Base-by-base conservation (phyloP, 1,284 basidiomycete species). In the Schizophyllum commune region DNA sequence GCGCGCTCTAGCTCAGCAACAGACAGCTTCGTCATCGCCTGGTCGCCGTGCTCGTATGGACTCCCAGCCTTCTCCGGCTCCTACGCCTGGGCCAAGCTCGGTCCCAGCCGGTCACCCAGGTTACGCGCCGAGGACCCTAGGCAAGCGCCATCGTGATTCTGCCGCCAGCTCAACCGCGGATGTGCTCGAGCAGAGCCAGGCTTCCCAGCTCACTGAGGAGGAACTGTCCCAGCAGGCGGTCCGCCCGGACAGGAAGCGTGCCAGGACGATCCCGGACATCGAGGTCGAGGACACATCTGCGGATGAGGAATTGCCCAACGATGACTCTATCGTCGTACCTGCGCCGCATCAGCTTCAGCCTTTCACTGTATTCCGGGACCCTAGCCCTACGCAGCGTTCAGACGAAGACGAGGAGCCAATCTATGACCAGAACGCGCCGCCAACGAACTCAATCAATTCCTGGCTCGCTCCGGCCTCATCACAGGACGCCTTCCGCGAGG, bases 101-200 rank as follows among this genome's bases (percentile, higher is more conserved):
- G 8, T 47, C 39, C 39, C 39, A 13, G 9, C 39, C 39, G 39
- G 17, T 17, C 73, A 75, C 59, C 78, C 80, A 51, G 78, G 74
- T 6, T 69, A 76, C 59, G 72, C 78, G 5, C 73, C 77, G 47
- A 77, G 72, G 27, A 73, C 77, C 27, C 74, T 86, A 21, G 87
- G 88, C 11, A 90, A 89, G 69, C 82, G 84, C 33, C 79, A 75
- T 58, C 78, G 86, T 62, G 82, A 83, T 63, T 74, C 81, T 1
- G 70, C 74, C 15, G 72, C 75, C 17, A 79, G 77, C 65, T 71
- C 74, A 60, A 67, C 75, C 34, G 72, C 76, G 5, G 79, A 75
- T 54, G 68, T 76, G 8, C 69, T 75, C 9, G 82, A 82, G 60
- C 71, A 72, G 39, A 74, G 70, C 17, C 68, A 75, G 61, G 76